Evolutionary conservation across 2,329 filamentous ascomycete species (phyloP), one percentile per base, ranked within the genome.

Genomic region (Neonectria magnoliae): DNA sequence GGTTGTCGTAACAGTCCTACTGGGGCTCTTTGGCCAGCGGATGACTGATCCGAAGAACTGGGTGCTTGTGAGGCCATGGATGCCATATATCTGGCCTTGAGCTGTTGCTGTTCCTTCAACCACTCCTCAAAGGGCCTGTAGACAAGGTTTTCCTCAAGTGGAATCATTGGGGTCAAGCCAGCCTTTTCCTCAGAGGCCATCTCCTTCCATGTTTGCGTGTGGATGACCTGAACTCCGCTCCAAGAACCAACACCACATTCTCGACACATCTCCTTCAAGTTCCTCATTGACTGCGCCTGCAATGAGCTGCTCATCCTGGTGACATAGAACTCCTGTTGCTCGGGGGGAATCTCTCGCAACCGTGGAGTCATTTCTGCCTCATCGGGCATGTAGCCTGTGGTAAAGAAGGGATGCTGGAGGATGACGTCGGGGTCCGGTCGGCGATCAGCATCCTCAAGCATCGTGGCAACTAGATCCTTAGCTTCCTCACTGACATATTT

Each of bases 341-440:
- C 84, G 1, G 89, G 88, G 2, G 87, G 81, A 22, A 81, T 77
- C 31, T 90, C 88, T 47, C 88, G 83, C 8, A 90, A 77, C 53
- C 85, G 85, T 5, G 82, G 76, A 18, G 82, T 88, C 74, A 91
- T 90, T 67, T 91, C 88, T 45, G 82, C 79, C 18, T 85, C 76
- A 10, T 81, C 78, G 8, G 93, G 93, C 77, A 95, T 88, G 77
- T 90, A 93, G 14, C 92, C 92, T 31, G 90, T 85, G 57, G 87
- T 88, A 82, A 96, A 96, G 78, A 95, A 96, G 6, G 88, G 83
- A 75, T 96, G 93, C 69, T 92, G 88, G 44, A 95, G 90, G 72
- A 96, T 94, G 52, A 85, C 83, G 74, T 96, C 93, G 1, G 93
- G 91, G 56, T 90, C 88, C 2, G 92, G 93, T 66, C 93, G 87